Base-by-base conservation (phyloP, 768 basidiomycete species). In the Cystobasidium ongulense region DNA sequence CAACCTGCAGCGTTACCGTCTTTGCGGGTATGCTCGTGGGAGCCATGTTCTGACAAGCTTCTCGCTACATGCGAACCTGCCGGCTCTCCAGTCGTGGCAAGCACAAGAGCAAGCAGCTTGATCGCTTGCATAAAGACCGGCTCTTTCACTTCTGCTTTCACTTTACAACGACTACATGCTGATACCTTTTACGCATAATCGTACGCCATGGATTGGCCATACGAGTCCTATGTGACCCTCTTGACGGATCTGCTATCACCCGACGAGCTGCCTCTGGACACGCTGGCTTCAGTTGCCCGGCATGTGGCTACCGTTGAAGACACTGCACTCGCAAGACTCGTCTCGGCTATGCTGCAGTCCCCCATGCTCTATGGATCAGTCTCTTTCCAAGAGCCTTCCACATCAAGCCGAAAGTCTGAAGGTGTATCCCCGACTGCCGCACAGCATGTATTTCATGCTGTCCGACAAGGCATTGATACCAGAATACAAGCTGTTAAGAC, bases 151-250 rank as follows among this genome's bases (percentile, higher is more conserved):
- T 21, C n/a, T 50, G 5, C 21, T 50, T 50, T 8, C 46, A 4
- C 21, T 50, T 4, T 8, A 50, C n/a, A n/a, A n/a, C n/a, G n/a
- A 50, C 46, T 7, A 21, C 21, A 11, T 17, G 46, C n/a, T n/a
- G n/a, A n/a, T n/a, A n/a, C n/a, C 46, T 11, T 21, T 17, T 4
- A 8, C 10, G n/a, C 4, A 21, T 17, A 50, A 21, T 11, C 57
- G 3, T 35, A 5, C 63, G 41, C 18, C 13, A 64, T 64, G 63
- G 23, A 7, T 7, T 25, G 36, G 33, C 36, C 25, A 8, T 52
- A 67, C 46, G 65, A 67, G 25, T 39, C n/a, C 15, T 50, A 67
- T 67, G 36, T 67, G 5, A 33, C 65, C 8, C 46, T 67, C n/a
- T 21, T 67, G 25, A 59, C 52, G 25, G 54, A 71, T 38, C 68